Percentiles rank a stretch among this genome's conserved stretches.
phyloP scores from a whole-genome alignment of 2,329 filamentous ascomycete genomes.

The Hypoxylon sp. region DNA sequence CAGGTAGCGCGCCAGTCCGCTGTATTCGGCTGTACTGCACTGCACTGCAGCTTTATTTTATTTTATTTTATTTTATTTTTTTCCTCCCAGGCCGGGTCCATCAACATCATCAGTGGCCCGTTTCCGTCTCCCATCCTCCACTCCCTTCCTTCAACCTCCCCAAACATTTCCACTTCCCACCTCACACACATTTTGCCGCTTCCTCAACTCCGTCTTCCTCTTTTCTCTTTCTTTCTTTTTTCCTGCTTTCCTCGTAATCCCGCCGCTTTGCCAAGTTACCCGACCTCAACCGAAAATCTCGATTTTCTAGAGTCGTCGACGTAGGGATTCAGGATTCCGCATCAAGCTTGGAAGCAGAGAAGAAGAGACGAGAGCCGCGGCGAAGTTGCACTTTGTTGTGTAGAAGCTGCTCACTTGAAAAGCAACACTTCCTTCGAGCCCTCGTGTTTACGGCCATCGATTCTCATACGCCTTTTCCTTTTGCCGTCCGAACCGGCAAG shows the following conservation, averaged over 20 bases:
- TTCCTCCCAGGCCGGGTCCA: slow-evolving; percentile 21
- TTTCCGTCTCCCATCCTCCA: slow-evolving; percentile 29
- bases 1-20: too few species aligned
- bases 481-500: slow-evolving; percentile 15
- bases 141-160: slow-evolving; percentile 30
- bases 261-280: slow-evolving; percentile 27
- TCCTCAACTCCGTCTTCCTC: slow-evolving; percentile 33
- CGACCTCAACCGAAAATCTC: slow-evolving; percentile 38
- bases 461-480: background rate
- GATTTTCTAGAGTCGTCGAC: slow-evolving; percentile 38
- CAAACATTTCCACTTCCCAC: slow-evolving; percentile 33
- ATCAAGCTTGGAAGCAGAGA: slow-evolving; percentile 17
- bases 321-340: slow-evolving; percentile 40
- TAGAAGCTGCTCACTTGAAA: slow-evolving; percentile 25
- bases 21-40: too few species aligned
- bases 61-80: too few species aligned
- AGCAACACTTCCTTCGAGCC: slow-evolving; percentile 16
- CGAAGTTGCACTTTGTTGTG: slow-evolving; percentile 34
- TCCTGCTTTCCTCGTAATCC: slow-evolving; percentile 29
- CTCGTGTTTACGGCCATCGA: slow-evolving; percentile 3
- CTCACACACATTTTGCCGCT: slow-evolving; percentile 31
- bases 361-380: slow-evolving; percentile 32
- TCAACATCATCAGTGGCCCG: slow-evolving; percentile 38
- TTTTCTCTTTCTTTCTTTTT: slow-evolving; percentile 34
- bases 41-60: too few species aligned